Base-by-base conservation (phyloP, 176 grass and related monocot genomes). In the Alopecurus myosuroides region DNA sequence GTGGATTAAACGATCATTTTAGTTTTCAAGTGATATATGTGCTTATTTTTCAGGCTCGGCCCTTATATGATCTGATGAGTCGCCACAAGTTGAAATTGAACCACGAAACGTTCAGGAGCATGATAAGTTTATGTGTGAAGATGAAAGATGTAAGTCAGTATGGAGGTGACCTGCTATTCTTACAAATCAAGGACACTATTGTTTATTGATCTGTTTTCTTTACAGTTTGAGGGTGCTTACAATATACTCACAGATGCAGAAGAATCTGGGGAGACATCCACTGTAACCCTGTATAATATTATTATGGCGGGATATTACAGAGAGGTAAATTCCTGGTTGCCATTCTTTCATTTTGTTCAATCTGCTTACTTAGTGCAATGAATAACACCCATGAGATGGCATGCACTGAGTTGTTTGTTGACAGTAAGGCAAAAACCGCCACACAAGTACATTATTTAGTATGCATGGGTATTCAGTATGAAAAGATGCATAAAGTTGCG, bases 171-270 rank as follows among this genome's bases (percentile, higher is more conserved):
- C 9, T 86, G 36, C 26, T 77, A 39, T 79, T 79, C 78, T 82
- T 74, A 60, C 72, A 71, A 58, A 39, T 82, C 22, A 84, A 17
- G 42, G 42, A 70, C 67, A 67, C 36, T 65, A 60, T 80, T 76
- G 41, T 36, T 88, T 83, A 91, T 81, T 65, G 73, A 86, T 82
- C 58, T 25, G 29, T 49, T 86, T 79, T 57, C 28, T 82, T 74
- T 87, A 63, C 87, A 98, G 93, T 95, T 95, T 92, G 88, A 92
- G 89, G 89, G 91, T 86, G 95, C 95, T 81, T 95, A 88, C 89
- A 79, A 74, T 70, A 66, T 98, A 68, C 91, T 98, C 53, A 74
- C 70, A 76, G 87, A 93, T 85, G 91, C 77, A 72, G 84, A 86
- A 89, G 82, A 84, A 83, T 88, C 79, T 76, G 85, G 89, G 39